Evolutionary conservation across 2,329 filamentous ascomycete genomes (phyloP), one percentile per base, ranked within the genome.

Genomic region (Dactylellina sp.): DNA sequence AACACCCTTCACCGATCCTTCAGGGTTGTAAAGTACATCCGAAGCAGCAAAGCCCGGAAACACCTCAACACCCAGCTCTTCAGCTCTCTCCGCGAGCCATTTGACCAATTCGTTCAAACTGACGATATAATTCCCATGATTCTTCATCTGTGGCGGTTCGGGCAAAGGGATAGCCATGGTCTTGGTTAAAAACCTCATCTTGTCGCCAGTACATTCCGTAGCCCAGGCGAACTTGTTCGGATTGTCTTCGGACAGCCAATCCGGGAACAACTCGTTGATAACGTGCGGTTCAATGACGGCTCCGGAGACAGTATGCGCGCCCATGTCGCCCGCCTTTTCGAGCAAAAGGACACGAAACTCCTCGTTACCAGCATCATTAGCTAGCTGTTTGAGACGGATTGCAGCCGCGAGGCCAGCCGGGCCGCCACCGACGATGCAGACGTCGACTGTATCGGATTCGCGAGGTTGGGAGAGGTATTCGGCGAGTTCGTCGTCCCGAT

Each of bases 81-180:
- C 95, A n/a, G 95, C 95, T 52, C 94, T 88, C 81, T 98, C 95
- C 53, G 92, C 93, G 1, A 99, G 85, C 95, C 95, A 99, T 82
- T 94, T 96, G 66, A 91, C 91, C 79, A 99, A 90, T 81, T 98
- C 92, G 81, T 96, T 98, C 79, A 99, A 83, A 80, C 92, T 96
- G 79, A 99, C 89, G 77, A 99, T 99, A 82, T 96, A 98, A 83
- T 99, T 99, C 77, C 95, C 95, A 79, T 96, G 88, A 81, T 99
- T 99, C 84, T 93, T 88, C 95, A 99, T 99, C 83, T 98, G 95
- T 32, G 95, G 95, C 47, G 95, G 95, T 11, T 89, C 88, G 0
- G 94, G 95, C 60, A 98, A 84, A 4, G 92, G 92, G 66, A 96
- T 88, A 0, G 93, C 84, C 75, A 85, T 84, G 61, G 85, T 90